Base-by-base conservation (phyloP, 192 early-diverging fungal genomes). In the Umbelopsis vinacea region DNA sequence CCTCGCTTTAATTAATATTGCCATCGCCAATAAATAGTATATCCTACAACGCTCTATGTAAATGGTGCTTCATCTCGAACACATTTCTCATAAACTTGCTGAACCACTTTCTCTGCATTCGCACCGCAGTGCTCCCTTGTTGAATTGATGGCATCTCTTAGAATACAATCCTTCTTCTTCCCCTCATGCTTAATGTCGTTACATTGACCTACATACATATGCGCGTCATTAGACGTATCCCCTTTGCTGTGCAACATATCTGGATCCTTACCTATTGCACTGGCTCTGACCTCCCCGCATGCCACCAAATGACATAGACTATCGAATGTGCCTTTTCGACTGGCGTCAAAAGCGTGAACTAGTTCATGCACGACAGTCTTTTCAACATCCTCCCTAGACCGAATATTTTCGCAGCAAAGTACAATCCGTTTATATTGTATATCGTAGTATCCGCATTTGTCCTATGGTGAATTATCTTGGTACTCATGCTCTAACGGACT, bases 281-380 rank as follows among this genome's bases (percentile, higher is more conserved):
- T 70, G 21, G 79, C 79, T 46, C 79, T 57, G 24, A 80, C 52
- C 38, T 80, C 79, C 15, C 79, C 79, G 68, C 79, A 80, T 1
- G 79, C 79, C 23, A 80, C 54, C 3, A 70, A 33, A 37, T 80
- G 79, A 38, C 71, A 76, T 6, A 74, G 47, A 24, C 71, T 76
- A 12, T 52, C 73, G 35, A 80, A 80, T 21, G 45, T 55, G 22
- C 79, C 79, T 21, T 72, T 73, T 46, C 79, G 48, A 5, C 68
- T 46, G 9, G 74, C 71, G 35, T 80, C 79, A 46, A 80, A 80
- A 23, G 79, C 79, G 55, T 80, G 79, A 12, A 75, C 74, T 9
- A 80, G 66, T 48, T 80, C 79, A 60, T 80, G 79, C 6, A 80
- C 29, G 5, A 80, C 55, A 6, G 79, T 80, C 40, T 80, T 60